These are phyloP conservation scores for Colletotrichum sp. DNA, from an alignment of 2,329 filamentous ascomycete genomes.

Conservation along the genomic window DNA sequence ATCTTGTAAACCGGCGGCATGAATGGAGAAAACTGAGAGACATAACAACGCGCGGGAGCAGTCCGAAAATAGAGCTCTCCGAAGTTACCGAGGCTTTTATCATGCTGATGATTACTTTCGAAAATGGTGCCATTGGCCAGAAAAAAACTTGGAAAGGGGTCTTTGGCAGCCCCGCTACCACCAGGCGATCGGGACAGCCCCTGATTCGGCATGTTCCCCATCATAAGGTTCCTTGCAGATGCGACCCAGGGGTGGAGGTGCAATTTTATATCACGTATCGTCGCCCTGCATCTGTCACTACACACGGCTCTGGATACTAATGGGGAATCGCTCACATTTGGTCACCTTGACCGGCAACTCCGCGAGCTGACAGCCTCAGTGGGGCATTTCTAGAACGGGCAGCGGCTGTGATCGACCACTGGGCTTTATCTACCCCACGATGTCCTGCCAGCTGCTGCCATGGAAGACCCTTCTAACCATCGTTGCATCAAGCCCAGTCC, in stretches of 20 bases:
- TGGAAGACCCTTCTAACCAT: background rate
- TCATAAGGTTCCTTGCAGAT: background rate
- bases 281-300: background rate
- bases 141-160: background rate
- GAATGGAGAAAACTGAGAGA: background rate
- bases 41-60: background rate
- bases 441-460: background rate
- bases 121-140: background rate
- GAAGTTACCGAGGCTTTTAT: background rate
- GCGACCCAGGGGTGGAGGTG: background rate
- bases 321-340: conserved; percentile 3
- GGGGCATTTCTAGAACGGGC: background rate
- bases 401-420: background rate
- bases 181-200: background rate
- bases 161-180: background rate
- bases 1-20: background rate
- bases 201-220: conserved; percentile 3
- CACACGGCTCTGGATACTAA: background rate
- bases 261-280: conserved; percentile 5
- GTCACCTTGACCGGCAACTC: background rate
- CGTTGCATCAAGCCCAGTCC: background rate
- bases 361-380: background rate
- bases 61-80: background rate
- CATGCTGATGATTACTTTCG: conserved; percentile 3
- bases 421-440: background rate